phyloP scores from a whole-genome alignment of 257 asterid species.

The Leonotis leonurus region DNA sequence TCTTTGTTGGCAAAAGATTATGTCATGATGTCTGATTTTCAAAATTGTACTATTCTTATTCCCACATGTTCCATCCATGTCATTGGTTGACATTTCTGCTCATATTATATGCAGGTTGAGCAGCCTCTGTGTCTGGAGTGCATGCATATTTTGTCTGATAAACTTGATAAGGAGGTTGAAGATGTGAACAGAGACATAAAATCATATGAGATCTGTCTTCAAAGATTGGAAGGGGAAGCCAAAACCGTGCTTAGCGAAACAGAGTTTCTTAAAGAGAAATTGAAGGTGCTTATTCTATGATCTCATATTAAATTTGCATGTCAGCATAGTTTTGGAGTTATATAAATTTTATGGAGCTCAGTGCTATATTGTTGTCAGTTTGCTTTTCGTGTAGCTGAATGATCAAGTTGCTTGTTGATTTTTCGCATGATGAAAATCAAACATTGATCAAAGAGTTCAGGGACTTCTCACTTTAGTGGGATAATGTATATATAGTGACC shows the following conservation, averaged over 20 bases:
- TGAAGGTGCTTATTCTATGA: conserved; percentile 55
- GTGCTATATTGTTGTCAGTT: not conserved
- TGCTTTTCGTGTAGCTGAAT: not conserved
- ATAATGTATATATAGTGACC: not conserved
- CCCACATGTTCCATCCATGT: not conserved
- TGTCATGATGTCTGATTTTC: not conserved
- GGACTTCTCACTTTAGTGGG: not conserved
- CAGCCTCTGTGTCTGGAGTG: conserved; percentile 97
- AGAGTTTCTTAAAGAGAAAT: conserved; percentile 85
- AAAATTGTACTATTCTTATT: not conserved
- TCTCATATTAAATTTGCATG: not conserved
- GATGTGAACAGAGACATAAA: conserved; percentile 75
- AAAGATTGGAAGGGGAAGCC: conserved; percentile 83
- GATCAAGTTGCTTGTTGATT: not conserved
- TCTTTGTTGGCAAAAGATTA: not conserved
- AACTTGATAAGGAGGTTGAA: conserved; percentile 96
- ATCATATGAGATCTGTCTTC: conserved; percentile 89
- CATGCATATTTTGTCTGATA: conserved; percentile 88
- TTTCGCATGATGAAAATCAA: not conserved
- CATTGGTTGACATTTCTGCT: not conserved
- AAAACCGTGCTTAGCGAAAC: conserved; percentile 75
- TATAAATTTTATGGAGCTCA: not conserved
- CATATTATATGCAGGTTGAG: conserved; percentile 55
- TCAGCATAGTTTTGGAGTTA: not conserved
- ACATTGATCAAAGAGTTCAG: not conserved